These are phyloP conservation scores for Trametes polyzona DNA, from an alignment of 1,284 basidiomycete genomes.

Conservation along the genomic window DNA sequence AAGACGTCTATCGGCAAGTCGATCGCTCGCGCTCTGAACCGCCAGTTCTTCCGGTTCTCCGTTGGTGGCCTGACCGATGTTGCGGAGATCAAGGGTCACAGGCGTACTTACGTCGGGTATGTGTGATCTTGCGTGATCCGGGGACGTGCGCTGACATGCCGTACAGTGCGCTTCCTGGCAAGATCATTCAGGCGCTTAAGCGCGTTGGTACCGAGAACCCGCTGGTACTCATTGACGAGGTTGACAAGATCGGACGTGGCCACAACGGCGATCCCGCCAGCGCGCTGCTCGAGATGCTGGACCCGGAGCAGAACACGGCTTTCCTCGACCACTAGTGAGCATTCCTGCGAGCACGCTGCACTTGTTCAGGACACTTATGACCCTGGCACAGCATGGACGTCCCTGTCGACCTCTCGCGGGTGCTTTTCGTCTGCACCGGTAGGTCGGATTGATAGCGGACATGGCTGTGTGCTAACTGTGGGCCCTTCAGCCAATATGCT, in stretches of 20 bases:
- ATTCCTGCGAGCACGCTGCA: slow-evolving; percentile 15
- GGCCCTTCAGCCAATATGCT: slow-evolving; percentile 77
- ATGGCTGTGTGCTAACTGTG: background rate
- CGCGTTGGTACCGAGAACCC: slow-evolving; percentile 98
- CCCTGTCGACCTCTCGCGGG: slow-evolving; percentile 93
- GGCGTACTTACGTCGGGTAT: slow-evolving; percentile 92
- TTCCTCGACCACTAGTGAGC: slow-evolving; percentile 97
- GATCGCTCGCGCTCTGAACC: slow-evolving; percentile 85
- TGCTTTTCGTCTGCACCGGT: slow-evolving; percentile 97
- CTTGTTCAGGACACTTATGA: background rate
- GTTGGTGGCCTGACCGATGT: slow-evolving; percentile 98
- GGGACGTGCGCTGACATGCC: background rate
- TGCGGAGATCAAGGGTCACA: slow-evolving; percentile 98
- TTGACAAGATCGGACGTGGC: slow-evolving; percentile 98
- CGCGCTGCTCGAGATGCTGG: slow-evolving; percentile 95
- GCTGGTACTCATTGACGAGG: slow-evolving; percentile 95
- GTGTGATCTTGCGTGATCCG: background rate
- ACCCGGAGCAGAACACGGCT: slow-evolving; percentile 96
- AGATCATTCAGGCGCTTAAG: slow-evolving; percentile 97
- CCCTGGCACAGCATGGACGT: slow-evolving; percentile 82
- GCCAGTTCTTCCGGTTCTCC: slow-evolving; percentile 95
- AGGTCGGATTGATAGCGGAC: slow-evolving; percentile 16
- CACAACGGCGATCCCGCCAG: slow-evolving; percentile 96
- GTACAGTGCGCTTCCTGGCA: slow-evolving; percentile 88
- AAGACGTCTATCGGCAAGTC: slow-evolving; percentile 96